Conservation (phyloP, 257 asterid genomes). For the Solanum chmielewskii region DNA sequence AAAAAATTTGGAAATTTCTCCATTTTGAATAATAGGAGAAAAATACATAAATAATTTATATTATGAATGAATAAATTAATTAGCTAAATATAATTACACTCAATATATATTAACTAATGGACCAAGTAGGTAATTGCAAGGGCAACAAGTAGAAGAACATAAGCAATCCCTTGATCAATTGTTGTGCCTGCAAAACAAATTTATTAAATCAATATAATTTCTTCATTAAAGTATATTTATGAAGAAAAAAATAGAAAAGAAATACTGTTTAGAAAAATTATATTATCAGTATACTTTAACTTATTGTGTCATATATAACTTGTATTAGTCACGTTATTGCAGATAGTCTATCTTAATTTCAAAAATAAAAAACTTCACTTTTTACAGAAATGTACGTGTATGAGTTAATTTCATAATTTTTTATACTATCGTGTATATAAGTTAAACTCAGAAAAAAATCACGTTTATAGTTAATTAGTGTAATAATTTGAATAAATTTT, state of each 20-base stretch:
- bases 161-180: constrained; percentile 72
- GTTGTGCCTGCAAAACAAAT: constrained; percentile 34
- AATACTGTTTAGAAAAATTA: neutral
- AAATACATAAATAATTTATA: constrained; percentile 6
- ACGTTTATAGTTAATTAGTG: neutral
- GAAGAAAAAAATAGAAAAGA: neutral
- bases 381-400: too few relatives aligned
- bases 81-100: neutral
- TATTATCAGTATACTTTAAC: neutral
- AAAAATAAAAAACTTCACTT: too few relatives aligned
- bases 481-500: too few relatives aligned
- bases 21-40: neutral
- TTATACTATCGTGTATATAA: neutral
- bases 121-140: constrained; percentile 52
- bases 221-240: neutral
- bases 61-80: neutral
- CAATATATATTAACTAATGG: constrained; percentile 11
- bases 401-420: neutral
- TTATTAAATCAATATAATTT: neutral
- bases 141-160: constrained; percentile 38
- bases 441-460: neutral
- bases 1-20: neutral
- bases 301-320: too few relatives aligned
- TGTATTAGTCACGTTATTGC: neutral
- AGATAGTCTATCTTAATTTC: neutral